These are phyloP conservation scores for Suillus tomentosus DNA, from an alignment of 768 basidiomycete genomes.

Conservation along the genomic window DNA sequence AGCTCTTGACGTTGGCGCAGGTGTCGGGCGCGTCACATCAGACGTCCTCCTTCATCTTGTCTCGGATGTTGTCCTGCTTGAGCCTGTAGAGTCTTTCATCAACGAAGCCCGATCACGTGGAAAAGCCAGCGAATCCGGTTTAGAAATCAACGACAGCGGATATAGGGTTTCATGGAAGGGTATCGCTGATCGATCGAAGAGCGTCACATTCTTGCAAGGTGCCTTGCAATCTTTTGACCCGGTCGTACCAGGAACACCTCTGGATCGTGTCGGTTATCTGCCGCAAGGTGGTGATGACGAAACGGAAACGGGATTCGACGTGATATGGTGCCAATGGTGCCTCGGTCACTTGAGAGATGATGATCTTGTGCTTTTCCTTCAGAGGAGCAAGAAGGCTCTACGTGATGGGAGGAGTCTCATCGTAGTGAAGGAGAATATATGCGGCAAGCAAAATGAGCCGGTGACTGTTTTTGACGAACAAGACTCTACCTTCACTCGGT, in stretches of 20 bases:
- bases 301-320: constrained; percentile 71
- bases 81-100: constrained; percentile 83
- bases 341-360: constrained; percentile 79
- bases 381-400: constrained; percentile 61
- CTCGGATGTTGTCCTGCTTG: constrained; percentile 84
- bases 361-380: constrained; percentile 79
- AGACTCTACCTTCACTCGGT: constrained; percentile 93
- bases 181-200: constrained; percentile 60
- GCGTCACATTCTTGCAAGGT: constrained; percentile 77
- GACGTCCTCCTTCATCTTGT: constrained; percentile 89
- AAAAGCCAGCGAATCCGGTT: constrained; percentile 26
- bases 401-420: constrained; percentile 54
- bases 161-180: constrained; percentile 59
- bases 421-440: constrained; percentile 91
- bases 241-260: constrained; percentile 41
- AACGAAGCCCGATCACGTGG: constrained; percentile 60
- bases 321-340: constrained; percentile 98
- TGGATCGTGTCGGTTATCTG: constrained; percentile 71
- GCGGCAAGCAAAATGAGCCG: constrained; percentile 60
- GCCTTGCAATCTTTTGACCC: constrained; percentile 86
- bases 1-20: constrained; percentile 92
- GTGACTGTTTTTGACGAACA: constrained; percentile 72
- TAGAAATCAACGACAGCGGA: constrained; percentile 37
- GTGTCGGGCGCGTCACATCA: constrained; percentile 89
- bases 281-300: constrained; percentile 53